Evolutionary conservation across 2,329 filamentous ascomycete genomes (phyloP).

Genomic region (Colletotrichum brevisporum): DNA sequence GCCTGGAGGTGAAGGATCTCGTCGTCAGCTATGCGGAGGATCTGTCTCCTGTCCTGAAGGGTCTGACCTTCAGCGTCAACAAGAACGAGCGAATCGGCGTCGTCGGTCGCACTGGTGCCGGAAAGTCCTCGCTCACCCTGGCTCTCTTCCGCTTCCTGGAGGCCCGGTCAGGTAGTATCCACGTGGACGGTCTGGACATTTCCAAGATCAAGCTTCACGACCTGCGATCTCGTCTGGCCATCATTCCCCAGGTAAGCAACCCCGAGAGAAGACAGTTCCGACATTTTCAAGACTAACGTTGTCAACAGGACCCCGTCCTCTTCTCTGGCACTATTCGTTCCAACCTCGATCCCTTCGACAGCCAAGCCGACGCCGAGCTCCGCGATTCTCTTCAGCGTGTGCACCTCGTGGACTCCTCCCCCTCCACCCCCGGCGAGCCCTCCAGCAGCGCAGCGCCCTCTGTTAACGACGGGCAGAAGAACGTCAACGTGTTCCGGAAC

Average conservation of each 20-base stretch:
- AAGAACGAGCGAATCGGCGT: constrained; percentile 81
- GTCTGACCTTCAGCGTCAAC: constrained; percentile 76
- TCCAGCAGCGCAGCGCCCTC: constrained; percentile 48
- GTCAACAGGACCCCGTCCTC: constrained; percentile 77
- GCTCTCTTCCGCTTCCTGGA: constrained; percentile 85
- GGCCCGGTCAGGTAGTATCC: constrained; percentile 73
- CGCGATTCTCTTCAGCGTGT: constrained; percentile 79
- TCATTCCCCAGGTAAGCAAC: constrained; percentile 74
- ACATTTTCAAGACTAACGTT: constrained; percentile 32
- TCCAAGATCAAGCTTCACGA: constrained; percentile 79
- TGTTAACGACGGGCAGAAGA: constrained; percentile 55
- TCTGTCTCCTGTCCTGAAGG: constrained; percentile 78
- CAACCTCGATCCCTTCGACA: constrained; percentile 83
- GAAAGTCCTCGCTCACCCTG: constrained; percentile 82
- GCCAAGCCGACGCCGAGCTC: constrained; percentile 78
- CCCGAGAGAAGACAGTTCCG: neutral
- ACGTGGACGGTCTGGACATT: constrained; percentile 82
- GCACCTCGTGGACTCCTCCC: constrained; percentile 69
- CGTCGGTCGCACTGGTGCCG: constrained; percentile 83
- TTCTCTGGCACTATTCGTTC: constrained; percentile 84
- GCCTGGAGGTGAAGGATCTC: constrained; percentile 80
- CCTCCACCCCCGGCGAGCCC: constrained; percentile 57
- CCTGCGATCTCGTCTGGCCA: constrained; percentile 80
- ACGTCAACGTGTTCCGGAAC: constrained; percentile 76
- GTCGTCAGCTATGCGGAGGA: constrained; percentile 81